phyloP scores from a whole-genome alignment of 768 basidiomycete species.

The Rhizopogon sp. region DNA sequence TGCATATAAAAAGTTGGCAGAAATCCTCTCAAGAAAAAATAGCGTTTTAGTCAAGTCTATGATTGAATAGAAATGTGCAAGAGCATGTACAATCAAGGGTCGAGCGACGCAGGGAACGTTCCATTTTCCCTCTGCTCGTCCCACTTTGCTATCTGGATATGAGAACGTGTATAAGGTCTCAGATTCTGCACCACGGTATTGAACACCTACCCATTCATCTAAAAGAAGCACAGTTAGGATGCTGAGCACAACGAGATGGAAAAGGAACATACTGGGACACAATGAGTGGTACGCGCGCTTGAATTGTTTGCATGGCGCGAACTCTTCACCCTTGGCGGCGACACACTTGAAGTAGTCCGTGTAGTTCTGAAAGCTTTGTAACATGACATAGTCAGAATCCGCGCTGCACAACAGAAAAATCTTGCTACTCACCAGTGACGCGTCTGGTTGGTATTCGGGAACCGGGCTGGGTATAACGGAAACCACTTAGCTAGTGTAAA shows the following conservation, averaged over 20 bases:
- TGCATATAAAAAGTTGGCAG: background rate
- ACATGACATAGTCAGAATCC: slow-evolving; percentile 1
- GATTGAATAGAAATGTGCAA: background rate
- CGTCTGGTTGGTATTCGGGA: slow-evolving; percentile 92
- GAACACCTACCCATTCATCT: slow-evolving; percentile 83
- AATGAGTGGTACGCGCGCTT: slow-evolving; percentile 92
- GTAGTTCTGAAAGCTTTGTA: slow-evolving; percentile 86
- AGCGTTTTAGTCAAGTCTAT: background rate
- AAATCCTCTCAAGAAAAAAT: background rate
- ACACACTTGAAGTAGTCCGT: slow-evolving; percentile 99
- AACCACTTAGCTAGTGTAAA: background rate
- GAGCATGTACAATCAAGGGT: slow-evolving; percentile 44
- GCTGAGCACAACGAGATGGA: background rate
- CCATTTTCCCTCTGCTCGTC: slow-evolving; percentile 94
- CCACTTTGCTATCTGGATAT: slow-evolving; percentile 70
- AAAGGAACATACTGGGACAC: slow-evolving; percentile 81
- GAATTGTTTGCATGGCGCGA: slow-evolving; percentile 98
- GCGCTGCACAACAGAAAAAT: background rate
- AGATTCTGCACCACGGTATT: slow-evolving; percentile 10
- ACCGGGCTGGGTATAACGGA: slow-evolving; percentile 54
- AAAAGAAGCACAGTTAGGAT: slow-evolving; percentile 8
- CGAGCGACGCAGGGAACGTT: slow-evolving; percentile 88
- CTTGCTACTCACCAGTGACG: slow-evolving; percentile 74
- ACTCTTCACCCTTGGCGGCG: slow-evolving; percentile 96
- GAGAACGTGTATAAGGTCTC: background rate